These are phyloP conservation scores for Penicillium glabrum DNA, from an alignment of 2,329 filamentous ascomycete species.

Conservation along the genomic window DNA sequence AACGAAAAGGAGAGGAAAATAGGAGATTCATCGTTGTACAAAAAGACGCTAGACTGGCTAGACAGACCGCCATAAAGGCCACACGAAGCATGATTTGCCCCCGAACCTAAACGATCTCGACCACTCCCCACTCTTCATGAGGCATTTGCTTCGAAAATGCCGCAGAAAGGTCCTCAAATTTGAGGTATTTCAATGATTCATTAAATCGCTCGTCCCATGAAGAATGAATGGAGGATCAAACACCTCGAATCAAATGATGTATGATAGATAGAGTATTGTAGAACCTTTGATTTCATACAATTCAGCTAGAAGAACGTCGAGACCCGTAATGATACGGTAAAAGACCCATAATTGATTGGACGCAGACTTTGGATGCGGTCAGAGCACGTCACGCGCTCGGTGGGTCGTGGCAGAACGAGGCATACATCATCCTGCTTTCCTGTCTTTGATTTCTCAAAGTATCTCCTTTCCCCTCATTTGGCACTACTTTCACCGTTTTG, in stretches of 20 bases:
- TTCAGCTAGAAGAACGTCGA: background rate
- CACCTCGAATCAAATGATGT: background rate
- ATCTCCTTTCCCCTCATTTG: constrained; percentile 4
- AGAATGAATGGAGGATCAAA: background rate
- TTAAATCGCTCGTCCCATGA: background rate
- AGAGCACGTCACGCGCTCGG: constrained; percentile 36
- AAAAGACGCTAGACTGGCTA: background rate
- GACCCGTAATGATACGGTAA: constrained; percentile 25
- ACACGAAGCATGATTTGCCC: constrained; percentile 8
- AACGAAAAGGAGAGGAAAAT: background rate
- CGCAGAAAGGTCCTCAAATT: constrained; percentile 2
- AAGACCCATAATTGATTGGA: constrained; percentile 3
- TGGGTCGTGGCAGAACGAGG: constrained; percentile 36
- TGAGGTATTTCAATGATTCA: background rate
- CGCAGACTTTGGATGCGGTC: constrained; percentile 22
- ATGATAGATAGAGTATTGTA: background rate
- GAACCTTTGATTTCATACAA: background rate
- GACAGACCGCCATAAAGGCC: background rate
- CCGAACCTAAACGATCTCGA: constrained; percentile 5
- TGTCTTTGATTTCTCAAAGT: constrained; percentile 14
- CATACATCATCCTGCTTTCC: constrained; percentile 34
- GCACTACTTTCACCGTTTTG: background rate
- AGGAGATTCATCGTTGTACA: background rate
- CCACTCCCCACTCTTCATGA: constrained; percentile 13
- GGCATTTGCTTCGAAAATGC: constrained; percentile 17